Evolutionary conservation across 352 stramenopile genomes (phyloP).

Genomic region (Phytopythium oedochilum): DNA sequence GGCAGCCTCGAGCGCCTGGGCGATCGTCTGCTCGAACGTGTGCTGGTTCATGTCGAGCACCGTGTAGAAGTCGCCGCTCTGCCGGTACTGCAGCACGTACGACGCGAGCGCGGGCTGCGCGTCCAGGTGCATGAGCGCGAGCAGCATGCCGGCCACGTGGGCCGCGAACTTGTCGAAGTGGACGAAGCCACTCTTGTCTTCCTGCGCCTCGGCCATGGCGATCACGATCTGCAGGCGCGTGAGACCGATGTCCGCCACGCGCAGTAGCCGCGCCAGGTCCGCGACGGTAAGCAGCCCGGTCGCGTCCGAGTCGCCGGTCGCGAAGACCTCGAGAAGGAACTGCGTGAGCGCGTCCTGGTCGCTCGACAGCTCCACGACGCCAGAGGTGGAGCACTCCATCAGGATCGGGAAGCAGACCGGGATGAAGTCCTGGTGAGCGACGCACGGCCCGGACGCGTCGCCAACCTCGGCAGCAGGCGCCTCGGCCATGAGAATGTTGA

Average conservation of each 20-base stretch:
- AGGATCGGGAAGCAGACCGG: slow-evolving; percentile 58
- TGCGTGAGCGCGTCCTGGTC: slow-evolving; percentile 64
- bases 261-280: slow-evolving; percentile 55
- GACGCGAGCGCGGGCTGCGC: slow-evolving; percentile 51
- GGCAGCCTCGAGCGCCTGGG: slow-evolving; percentile 50
- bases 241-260: slow-evolving; percentile 61
- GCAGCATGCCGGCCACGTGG: slow-evolving; percentile 63
- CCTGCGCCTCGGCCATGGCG: slow-evolving; percentile 61
- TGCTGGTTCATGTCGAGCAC: slow-evolving; percentile 79
- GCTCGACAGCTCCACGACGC: slow-evolving; percentile 55
- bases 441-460: slow-evolving; percentile 13
- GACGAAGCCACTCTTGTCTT: slow-evolving; percentile 74
- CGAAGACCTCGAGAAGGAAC: slow-evolving; percentile 73
- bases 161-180: slow-evolving; percentile 69
- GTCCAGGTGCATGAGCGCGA: slow-evolving; percentile 63
- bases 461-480: slow-evolving; percentile 24
- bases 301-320: slow-evolving; percentile 54
- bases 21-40: slow-evolving; percentile 71
- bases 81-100: slow-evolving; percentile 62
- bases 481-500: slow-evolving; percentile 78
- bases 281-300: slow-evolving; percentile 56
- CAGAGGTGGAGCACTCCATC: slow-evolving; percentile 41
- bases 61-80: slow-evolving; percentile 73
- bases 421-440: slow-evolving; percentile 55
- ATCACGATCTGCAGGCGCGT: slow-evolving; percentile 72